phyloP scores from a whole-genome alignment of 208 protist genomes.

The Wallacemonas rigidus region DNA sequence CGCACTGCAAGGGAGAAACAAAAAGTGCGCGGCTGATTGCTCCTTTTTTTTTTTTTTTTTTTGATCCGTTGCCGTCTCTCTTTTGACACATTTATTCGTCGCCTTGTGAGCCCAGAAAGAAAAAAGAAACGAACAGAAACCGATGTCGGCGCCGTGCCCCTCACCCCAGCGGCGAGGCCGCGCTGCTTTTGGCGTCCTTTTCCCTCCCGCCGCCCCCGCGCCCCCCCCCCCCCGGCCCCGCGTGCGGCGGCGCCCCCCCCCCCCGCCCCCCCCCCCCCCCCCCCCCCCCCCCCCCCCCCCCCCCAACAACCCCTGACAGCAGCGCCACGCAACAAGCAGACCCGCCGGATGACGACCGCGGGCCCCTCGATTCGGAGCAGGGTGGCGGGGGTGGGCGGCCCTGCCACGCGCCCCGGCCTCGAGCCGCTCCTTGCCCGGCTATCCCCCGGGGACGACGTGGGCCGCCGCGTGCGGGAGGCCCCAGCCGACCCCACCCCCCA shows the following conservation, averaged over 20 bases:
- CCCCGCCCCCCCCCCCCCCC: not conserved
- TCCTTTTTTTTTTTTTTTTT: not conserved
- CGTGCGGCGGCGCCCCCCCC: not conserved
- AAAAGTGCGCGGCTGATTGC: not conserved
- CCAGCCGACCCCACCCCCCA: not conserved
- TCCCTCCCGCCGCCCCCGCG: not conserved
- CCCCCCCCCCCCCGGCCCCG: not conserved
- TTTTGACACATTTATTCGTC: too few relatives aligned
- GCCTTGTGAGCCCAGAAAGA: too few relatives aligned
- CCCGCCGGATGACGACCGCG: too few relatives aligned
- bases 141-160: not conserved
- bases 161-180: not conserved
- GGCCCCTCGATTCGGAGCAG: not conserved
- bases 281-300: not conserved
- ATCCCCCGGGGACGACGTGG: conserved; percentile 9
- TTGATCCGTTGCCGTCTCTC: not conserved
- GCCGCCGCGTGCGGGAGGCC: not conserved
- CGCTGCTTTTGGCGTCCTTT: too few relatives aligned
- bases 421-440: not conserved
- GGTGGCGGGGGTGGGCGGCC: not conserved
- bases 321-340: not conserved
- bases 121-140: not conserved
- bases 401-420: not conserved
- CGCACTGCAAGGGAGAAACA: not conserved
- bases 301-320: not conserved